phyloP scores from a whole-genome alignment of 345 rosid species.

The Lagerstroemia speciosa region DNA sequence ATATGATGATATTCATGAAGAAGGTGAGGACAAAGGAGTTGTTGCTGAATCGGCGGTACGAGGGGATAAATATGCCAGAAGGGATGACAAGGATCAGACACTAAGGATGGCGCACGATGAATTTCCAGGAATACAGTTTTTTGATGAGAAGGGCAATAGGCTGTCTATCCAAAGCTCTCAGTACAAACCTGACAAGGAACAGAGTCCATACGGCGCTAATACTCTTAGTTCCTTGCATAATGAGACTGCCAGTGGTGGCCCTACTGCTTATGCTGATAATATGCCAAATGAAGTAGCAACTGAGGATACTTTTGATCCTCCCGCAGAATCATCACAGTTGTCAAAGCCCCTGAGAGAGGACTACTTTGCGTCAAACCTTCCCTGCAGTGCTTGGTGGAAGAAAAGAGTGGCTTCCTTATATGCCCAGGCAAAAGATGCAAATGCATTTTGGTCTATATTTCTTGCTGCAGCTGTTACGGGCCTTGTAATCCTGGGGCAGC shows the following conservation, averaged over 20 bases:
- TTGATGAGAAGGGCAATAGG: conserved; percentile 35
- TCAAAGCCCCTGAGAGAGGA: conserved; percentile 33
- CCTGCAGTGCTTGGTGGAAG: conserved; percentile 96
- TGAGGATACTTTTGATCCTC: conserved; percentile 21
- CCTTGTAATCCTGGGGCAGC: conserved; percentile 86
- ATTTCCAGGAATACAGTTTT: conserved; percentile 34
- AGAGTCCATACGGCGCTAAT: conserved; percentile 32
- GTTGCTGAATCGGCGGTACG: conserved; percentile 30
- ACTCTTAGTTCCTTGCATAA: conserved; percentile 39
- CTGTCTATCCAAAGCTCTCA: conserved; percentile 19
- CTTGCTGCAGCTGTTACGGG: conserved; percentile 94
- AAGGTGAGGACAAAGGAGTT: conserved; percentile 26
- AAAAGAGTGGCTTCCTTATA: conserved; percentile 64
- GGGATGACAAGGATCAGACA: conserved; percentile 43
- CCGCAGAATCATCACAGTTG: conserved; percentile 30
- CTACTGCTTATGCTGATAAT: conserved; percentile 32
- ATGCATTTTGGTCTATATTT: conserved; percentile 81
- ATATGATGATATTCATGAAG: conserved; percentile 26
- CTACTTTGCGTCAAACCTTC: conserved; percentile 40
- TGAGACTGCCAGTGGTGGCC: conserved; percentile 41
- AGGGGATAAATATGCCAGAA: conserved; percentile 33
- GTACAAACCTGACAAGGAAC: conserved; percentile 26
- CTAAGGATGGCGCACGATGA: conserved; percentile 42
- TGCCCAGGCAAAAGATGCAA: conserved; percentile 72
- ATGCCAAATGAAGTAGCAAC: conserved; percentile 33